Percentiles rank a stretch among this genome's conserved stretches.
phyloP scores from a whole-genome alignment of 768 basidiomycete genomes.

The Panellus pusillus region DNA sequence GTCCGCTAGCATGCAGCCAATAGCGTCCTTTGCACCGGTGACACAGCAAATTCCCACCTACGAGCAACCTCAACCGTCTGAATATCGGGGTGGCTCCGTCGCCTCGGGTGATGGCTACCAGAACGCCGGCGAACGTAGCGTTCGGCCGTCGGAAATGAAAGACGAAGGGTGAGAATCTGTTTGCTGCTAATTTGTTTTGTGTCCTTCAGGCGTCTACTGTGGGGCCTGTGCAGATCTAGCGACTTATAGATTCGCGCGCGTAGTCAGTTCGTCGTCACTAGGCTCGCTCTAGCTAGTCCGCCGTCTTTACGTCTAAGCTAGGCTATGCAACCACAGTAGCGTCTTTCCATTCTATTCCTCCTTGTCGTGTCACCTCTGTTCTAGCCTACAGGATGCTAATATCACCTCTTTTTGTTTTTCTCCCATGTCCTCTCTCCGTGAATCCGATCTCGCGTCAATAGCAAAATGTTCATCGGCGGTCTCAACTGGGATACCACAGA shows the following conservation, averaged over 20 bases:
- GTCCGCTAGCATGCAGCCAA: slow-evolving; percentile 19
- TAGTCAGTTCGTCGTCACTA: slow-evolving; percentile 45
- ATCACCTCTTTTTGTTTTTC: slow-evolving; percentile 57
- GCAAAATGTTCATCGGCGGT: slow-evolving; percentile 99
- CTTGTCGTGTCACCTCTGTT: slow-evolving; percentile 63
- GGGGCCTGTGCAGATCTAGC: slow-evolving; percentile 13
- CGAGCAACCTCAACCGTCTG: slow-evolving; percentile 59
- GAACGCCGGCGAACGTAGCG: slow-evolving; percentile 57
- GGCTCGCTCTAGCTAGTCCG: slow-evolving; percentile 65
- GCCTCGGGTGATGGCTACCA: slow-evolving; percentile 42
- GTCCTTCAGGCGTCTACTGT: slow-evolving; percentile 11
- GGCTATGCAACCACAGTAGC: slow-evolving; percentile 77
- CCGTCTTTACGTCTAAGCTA: slow-evolving; percentile 74
- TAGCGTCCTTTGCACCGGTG: slow-evolving; percentile 28
- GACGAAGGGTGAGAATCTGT: slow-evolving; percentile 90
- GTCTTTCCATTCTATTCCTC: slow-evolving; percentile 58
- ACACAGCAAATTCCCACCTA: slow-evolving; percentile 80
- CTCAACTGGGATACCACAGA: slow-evolving; percentile 99
- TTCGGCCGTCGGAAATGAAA: slow-evolving; percentile 90
- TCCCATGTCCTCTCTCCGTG: slow-evolving; percentile 26
- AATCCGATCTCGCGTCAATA: slow-evolving; percentile 43
- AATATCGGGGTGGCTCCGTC: slow-evolving; percentile 45
- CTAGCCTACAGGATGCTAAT: slow-evolving; percentile 81
- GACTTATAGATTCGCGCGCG: slow-evolving; percentile 29
- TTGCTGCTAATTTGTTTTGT: slow-evolving; percentile 14